Percentiles rank a stretch among this genome's conserved stretches.
phyloP scores from a whole-genome alignment of 768 basidiomycete genomes.

The Leccinum subgranulosum region DNA sequence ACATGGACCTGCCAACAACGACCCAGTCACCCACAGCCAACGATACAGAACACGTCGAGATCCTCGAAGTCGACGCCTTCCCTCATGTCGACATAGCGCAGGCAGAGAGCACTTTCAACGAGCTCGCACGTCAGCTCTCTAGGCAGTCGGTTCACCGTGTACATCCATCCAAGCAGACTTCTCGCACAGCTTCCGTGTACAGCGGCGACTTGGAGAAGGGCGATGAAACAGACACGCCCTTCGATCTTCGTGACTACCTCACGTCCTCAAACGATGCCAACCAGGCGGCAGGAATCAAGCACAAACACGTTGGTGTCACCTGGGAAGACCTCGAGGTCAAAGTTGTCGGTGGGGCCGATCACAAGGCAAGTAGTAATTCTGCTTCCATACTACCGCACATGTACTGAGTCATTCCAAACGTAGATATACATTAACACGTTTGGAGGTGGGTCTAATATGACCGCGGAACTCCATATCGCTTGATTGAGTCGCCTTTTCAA shows the following conservation, averaged over 20 bases:
- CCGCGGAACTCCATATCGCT: background rate
- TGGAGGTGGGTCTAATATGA: constrained; percentile 44
- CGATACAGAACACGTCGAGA: constrained; percentile 15
- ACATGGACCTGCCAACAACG: constrained; percentile 8
- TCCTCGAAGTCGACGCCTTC: constrained; percentile 20
- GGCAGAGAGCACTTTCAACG: constrained; percentile 54
- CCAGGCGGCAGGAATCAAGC: constrained; percentile 61
- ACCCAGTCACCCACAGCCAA: background rate
- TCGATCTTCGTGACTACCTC: constrained; percentile 69
- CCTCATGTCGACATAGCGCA: constrained; percentile 46
- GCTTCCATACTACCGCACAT: background rate
- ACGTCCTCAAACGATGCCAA: constrained; percentile 63
- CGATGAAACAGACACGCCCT: constrained; percentile 34
- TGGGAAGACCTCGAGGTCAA: constrained; percentile 70
- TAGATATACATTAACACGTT: constrained; percentile 59
- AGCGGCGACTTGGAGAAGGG: constrained; percentile 42
- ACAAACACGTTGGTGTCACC: constrained; percentile 73
- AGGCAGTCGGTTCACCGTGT: constrained; percentile 1
- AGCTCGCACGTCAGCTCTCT: constrained; percentile 44
- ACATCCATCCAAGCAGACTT: constrained; percentile 17
- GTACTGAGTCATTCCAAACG: background rate
- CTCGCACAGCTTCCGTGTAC: constrained; percentile 23
- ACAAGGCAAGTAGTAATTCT: constrained; percentile 44
- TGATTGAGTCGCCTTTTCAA: background rate
- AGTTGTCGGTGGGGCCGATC: constrained; percentile 51